Evolutionary conservation across 2,329 filamentous ascomycete genomes (phyloP), one percentile per base, ranked within the genome.

Genomic region (Cladophialophora chaetospira): DNA sequence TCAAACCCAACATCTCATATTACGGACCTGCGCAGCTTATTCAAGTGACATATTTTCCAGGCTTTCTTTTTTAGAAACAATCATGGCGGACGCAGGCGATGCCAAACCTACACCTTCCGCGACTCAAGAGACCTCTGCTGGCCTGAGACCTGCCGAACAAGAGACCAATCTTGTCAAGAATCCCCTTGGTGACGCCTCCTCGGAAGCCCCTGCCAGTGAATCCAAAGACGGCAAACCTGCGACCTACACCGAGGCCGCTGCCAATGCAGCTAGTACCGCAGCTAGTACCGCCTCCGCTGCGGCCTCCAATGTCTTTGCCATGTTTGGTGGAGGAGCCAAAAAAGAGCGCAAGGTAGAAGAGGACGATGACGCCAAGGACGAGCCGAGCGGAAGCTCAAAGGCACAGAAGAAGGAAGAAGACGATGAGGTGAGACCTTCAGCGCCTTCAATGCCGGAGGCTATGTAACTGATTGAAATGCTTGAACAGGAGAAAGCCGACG

Each of bases 291-390:
- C 65, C 42, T 50, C 64, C 33, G 29, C 63, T n/a, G 64, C 65
- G 8, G 64, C 67, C 8, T 45, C 63, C 29, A 64, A 64, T 19
- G 65, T 97, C 64, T 97, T 97, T 81, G 93, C 90, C 75, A 97
- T 99, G 94, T 99, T 99, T 72, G 94, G 94, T 68, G 94, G 94
- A 63, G 94, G 94, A 62, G 89, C 89, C 60, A 96, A 96, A 85
- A 97, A 96, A 82, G 90, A 94, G 79, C 92, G 91, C 83, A 96
- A 94, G 82, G 85, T 86, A 62, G 88, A 68, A 28, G 91, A 89
- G 66, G 87, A 86, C 64, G 88, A 91, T 65, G 89, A 89, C 70
- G 91, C 88, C 66, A 87, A 85, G 63, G 87, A 92, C 67, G 92
- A 97, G 73, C 89, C 86, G 72, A 95, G 90, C 65, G 92, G 92